phyloP scores from a whole-genome alignment of 2,329 filamentous ascomycete genomes.

The Stagonosporopsis cucurbitacearum region DNA sequence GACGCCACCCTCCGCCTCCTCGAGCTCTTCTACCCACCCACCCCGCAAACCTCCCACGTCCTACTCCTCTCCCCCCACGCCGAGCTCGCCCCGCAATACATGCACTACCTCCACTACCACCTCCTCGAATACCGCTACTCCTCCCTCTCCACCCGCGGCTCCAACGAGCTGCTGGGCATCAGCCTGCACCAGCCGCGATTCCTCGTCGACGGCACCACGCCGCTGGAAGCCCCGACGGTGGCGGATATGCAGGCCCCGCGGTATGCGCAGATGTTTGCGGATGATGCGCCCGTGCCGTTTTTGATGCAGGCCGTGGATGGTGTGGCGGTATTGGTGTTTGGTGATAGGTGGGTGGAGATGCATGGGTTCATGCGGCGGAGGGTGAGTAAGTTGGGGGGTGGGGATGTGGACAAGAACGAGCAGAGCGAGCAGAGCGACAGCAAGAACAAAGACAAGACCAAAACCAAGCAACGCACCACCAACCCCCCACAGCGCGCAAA shows the following conservation, averaged over 20 bases:
- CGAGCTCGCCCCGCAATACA: constrained; percentile 81
- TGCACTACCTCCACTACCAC: constrained; percentile 82
- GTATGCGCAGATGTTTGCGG: constrained; percentile 33
- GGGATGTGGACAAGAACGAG: no score
- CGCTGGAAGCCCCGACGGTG: constrained; percentile 58
- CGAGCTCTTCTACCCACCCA: constrained; percentile 84
- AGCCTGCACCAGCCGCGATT: constrained; percentile 76
- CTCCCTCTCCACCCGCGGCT: constrained; percentile 54
- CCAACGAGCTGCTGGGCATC: constrained; percentile 71
- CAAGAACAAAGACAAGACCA: no score
- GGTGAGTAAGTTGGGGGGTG: no score
- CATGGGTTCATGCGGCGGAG: no score
- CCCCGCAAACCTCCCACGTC: constrained; percentile 71
- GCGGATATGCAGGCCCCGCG: constrained; percentile 47
- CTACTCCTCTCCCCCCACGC: constrained; percentile 83
- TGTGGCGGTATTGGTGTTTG: no score
- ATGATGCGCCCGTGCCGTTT: constrained; percentile 63
- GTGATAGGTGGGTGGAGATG: no score
- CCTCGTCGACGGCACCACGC: constrained; percentile 65
- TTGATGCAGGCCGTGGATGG: constrained; percentile 86
- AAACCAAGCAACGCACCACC: constrained; percentile 62
- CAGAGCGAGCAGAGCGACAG: no score
- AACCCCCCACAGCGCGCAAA: constrained; percentile 22
- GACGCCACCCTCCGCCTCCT: constrained; percentile 78
- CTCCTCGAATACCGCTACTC: constrained; percentile 82